Percentiles rank a stretch among this genome's conserved stretches.
Evolutionary conservation across 345 rosid species (phyloP).

Genomic region (Populus nigra): DNA sequence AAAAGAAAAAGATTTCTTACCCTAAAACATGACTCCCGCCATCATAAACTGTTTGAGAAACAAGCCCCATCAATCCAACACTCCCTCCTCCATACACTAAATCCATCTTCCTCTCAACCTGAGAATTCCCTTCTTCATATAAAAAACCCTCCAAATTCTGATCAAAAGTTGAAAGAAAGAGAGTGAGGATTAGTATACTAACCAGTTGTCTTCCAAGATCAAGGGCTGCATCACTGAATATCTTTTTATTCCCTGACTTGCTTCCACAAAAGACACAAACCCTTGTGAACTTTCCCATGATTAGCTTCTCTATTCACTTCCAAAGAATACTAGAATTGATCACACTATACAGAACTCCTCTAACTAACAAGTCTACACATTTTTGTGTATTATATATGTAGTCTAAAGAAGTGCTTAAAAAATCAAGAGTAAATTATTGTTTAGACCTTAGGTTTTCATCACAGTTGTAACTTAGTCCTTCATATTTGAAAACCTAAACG

Average conservation of each 20-base stretch:
- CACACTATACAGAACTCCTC: background rate
- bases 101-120: constrained; percentile 37
- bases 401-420: background rate
- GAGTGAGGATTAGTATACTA: background rate
- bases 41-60: constrained; percentile 33
- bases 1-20: constrained; percentile 8
- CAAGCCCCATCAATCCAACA: constrained; percentile 40
- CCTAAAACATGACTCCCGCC: constrained; percentile 43
- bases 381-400: background rate
- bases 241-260: constrained; percentile 32
- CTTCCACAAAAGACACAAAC: constrained; percentile 53
- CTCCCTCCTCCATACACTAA: constrained; percentile 48
- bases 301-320: background rate
- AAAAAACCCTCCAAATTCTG: background rate
- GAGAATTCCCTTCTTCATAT: constrained; percentile 1
- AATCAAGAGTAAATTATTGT: background rate
- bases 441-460: background rate
- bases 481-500: background rate
- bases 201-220: constrained; percentile 41
- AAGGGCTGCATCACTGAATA: constrained; percentile 42
- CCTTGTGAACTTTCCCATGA: constrained; percentile 39
- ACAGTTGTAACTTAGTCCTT: background rate
- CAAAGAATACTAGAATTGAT: background rate
- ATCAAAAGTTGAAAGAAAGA: background rate
- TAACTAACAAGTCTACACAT: background rate